Conservation (phyloP, 495 filamentous ascomycete genomes). For the Aspergillus affinis region DNA sequence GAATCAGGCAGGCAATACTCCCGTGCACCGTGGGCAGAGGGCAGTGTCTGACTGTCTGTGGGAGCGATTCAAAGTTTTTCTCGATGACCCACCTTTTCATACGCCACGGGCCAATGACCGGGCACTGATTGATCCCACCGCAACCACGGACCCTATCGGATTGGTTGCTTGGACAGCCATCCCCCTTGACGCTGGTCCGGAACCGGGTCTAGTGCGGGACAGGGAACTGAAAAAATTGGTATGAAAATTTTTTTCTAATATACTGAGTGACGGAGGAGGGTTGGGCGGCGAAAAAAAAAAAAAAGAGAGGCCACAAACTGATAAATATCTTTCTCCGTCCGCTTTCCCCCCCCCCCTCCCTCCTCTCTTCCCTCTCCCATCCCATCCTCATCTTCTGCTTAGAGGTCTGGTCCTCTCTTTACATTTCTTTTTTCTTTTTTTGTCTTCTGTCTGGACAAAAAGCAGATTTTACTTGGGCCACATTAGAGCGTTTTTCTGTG, state of each 20-base stretch:
- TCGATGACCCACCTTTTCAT: conserved; percentile 1
- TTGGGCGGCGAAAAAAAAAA: conserved; percentile 35
- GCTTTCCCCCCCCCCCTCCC: conserved; percentile 8
- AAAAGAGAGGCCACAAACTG: conserved; percentile 42
- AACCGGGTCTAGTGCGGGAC: conserved; percentile 23
- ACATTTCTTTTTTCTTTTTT: conserved; percentile 33
- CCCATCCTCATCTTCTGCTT: conserved; percentile 26
- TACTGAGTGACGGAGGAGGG: conserved; percentile 12
- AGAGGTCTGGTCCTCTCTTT: conserved; percentile 50
- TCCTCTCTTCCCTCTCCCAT: conserved; percentile 20
- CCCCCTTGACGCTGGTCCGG: conserved; percentile 12
- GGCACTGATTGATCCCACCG: conserved; percentile 7
- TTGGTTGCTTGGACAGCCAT: conserved; percentile 22
- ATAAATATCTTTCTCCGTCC: conserved; percentile 49
- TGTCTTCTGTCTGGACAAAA: conserved; percentile 45
- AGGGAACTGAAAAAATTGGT: conserved; percentile 16
- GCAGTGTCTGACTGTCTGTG: too few species aligned
- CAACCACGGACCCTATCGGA: conserved; percentile 18
- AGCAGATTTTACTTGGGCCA: conserved; percentile 30
- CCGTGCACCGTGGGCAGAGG: too few species aligned
- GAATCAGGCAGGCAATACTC: background rate
- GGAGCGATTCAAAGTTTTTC: conserved; percentile 2
- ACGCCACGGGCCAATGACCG: conserved; percentile 8
- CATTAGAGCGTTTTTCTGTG: conserved; percentile 43
- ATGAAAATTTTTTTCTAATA: conserved; percentile 23